phyloP scores from a whole-genome alignment of 805 yeast species.

The Schwanniomyces pseudopolymorphus region DNA sequence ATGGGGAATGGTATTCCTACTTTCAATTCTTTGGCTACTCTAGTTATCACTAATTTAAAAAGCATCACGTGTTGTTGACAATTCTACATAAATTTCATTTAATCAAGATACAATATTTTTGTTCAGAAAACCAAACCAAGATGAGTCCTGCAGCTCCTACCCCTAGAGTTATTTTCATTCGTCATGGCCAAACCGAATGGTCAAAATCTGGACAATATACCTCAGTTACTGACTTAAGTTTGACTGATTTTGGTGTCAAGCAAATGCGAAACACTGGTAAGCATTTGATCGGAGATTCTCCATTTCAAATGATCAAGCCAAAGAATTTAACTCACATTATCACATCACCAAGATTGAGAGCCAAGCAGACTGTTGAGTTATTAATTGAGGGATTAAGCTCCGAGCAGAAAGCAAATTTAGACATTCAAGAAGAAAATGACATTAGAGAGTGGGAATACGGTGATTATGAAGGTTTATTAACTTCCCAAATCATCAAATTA shows the following conservation, averaged over 20 bases:
- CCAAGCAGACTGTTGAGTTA: slow-evolving; percentile 69
- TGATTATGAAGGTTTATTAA: slow-evolving; percentile 83
- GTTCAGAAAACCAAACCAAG: background rate
- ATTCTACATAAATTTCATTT: background rate
- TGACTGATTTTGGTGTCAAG: slow-evolving; percentile 73
- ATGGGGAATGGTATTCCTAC: too few relatives aligned
- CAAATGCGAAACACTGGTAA: slow-evolving; percentile 77
- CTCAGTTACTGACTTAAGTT: slow-evolving; percentile 75
- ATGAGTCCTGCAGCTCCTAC: slow-evolving; percentile 30
- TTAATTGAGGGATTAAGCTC: slow-evolving; percentile 51
- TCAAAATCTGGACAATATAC: slow-evolving; percentile 92
- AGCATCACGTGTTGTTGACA: background rate
- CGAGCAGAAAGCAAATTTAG: slow-evolving; percentile 41
- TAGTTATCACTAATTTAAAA: too few relatives aligned
- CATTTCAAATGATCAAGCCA: slow-evolving; percentile 61
- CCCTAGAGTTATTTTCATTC: slow-evolving; percentile 70
- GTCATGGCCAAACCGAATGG: slow-evolving; percentile 96
- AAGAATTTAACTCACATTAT: slow-evolving; percentile 59
- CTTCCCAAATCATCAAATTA: slow-evolving; percentile 61
- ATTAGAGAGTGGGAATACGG: slow-evolving; percentile 96
- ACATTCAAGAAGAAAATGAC: slow-evolving; percentile 53
- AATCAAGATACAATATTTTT: background rate
- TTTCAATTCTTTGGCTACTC: too few relatives aligned
- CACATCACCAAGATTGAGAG: slow-evolving; percentile 81
- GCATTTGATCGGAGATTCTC: slow-evolving; percentile 58